Conservation (phyloP, 2,329 filamentous ascomycete species). For the Penicillium hesseltinei region DNA sequence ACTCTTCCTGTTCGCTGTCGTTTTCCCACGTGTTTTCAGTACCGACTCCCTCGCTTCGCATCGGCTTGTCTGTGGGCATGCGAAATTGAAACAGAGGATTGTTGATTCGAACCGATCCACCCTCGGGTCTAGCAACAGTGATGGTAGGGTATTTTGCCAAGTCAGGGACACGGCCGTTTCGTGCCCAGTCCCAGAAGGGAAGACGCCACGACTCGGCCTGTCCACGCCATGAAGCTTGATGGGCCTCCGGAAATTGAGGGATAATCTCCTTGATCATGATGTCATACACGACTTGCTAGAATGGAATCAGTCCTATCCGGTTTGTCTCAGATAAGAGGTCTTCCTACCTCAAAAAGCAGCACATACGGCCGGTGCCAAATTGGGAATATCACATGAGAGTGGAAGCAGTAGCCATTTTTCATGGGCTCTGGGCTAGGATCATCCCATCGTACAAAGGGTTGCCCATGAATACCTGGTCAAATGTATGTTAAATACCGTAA, state of each 20-base stretch:
- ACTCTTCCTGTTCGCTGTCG: conserved; percentile 7
- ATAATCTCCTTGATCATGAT: conserved; percentile 37
- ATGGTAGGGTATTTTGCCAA: conserved; percentile 25
- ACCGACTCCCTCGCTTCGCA: conserved; percentile 11
- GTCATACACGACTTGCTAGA: conserved; percentile 41
- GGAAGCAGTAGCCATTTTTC: conserved; percentile 69
- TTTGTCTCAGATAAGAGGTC: background rate
- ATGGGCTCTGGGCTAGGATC: conserved; percentile 8
- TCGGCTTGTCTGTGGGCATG: conserved; percentile 28
- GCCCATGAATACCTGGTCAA: conserved; percentile 9
- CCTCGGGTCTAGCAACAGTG: conserved; percentile 39
- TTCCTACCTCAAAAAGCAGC: conserved; percentile 53
- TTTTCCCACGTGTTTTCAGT: conserved; percentile 10
- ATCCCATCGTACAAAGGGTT: conserved; percentile 14
- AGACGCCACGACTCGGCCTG: conserved; percentile 46
- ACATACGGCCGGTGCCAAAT: conserved; percentile 84
- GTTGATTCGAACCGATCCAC: conserved; percentile 37
- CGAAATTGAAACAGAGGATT: conserved; percentile 50
- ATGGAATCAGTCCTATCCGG: background rate
- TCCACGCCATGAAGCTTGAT: conserved; percentile 47
- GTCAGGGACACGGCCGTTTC: conserved; percentile 24
- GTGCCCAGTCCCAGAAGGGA: conserved; percentile 53
- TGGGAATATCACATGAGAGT: conserved; percentile 72
- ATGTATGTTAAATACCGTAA: background rate
- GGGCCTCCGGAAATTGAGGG: conserved; percentile 42